Conservation (phyloP, 2,329 filamentous ascomycete species). For the Clonostachys rosea region DNA sequence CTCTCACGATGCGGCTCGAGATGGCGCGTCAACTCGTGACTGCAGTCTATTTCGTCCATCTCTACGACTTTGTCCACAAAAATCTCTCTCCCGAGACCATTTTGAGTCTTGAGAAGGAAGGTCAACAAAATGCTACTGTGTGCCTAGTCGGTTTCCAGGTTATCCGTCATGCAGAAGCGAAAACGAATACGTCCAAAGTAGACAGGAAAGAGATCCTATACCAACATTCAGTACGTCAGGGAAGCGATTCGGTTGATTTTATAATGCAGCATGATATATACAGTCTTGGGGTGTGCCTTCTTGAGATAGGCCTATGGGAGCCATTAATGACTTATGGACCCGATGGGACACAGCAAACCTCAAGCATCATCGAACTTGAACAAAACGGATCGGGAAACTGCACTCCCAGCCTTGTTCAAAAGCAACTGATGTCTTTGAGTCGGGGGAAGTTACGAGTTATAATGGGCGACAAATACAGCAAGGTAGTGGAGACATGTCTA, state of each 20-base stretch:
- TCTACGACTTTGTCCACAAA: conserved; percentile 38
- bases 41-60: conserved; percentile 24
- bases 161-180: conserved; percentile 5
- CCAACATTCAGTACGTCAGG: conserved; percentile 42
- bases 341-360: background rate
- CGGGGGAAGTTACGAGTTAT: conserved; percentile 7
- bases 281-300: conserved; percentile 16
- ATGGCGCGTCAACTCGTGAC: background rate
- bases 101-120: background rate
- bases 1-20: conserved; percentile 1
- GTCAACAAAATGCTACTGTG: background rate
- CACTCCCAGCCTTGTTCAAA: too few species aligned
- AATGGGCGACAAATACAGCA: conserved; percentile 19
- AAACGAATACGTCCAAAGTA: conserved; percentile 1
- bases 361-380: background rate
- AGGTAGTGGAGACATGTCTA: conserved; percentile 24
- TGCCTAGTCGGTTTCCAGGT: conserved; percentile 7
- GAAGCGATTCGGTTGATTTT: conserved; percentile 23
- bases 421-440: background rate
- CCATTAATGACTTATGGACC: background rate
- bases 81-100: conserved; percentile 20
- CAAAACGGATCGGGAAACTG: background rate
- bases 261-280: conserved; percentile 53
- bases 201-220: conserved; percentile 25
- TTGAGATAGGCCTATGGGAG: background rate